These are phyloP conservation scores for Trametes punicea DNA, from an alignment of 768 basidiomycete species.

Conservation along the genomic window DNA sequence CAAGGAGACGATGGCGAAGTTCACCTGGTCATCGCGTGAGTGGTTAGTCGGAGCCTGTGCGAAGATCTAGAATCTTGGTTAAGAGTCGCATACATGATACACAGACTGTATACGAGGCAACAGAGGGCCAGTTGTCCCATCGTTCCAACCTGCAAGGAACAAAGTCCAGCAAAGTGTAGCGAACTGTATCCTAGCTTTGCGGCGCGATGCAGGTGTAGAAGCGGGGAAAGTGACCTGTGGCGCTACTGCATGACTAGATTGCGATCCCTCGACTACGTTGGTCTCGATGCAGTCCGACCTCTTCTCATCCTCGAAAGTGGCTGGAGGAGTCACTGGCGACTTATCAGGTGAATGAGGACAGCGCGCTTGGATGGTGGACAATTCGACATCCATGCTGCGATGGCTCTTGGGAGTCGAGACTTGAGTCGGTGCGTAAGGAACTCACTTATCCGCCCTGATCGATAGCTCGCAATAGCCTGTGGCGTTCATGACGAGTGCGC, in stretches of 20 bases:
- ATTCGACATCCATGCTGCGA: slow-evolving; percentile 8
- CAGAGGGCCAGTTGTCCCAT: slow-evolving; percentile 70
- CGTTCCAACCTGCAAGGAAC: slow-evolving; percentile 75
- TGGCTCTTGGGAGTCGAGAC: neutral
- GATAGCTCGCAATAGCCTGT: no score
- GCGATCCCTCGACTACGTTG: neutral
- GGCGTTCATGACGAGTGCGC: no score
- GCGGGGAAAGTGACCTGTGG: neutral
- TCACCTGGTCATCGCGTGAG: slow-evolving; percentile 34
- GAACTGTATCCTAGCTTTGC: slow-evolving; percentile 42
- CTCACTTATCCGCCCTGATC: no score
- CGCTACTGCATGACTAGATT: neutral
- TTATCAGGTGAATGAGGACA: slow-evolving; percentile 15
- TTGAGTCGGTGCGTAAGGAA: no score
- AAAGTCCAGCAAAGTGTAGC: slow-evolving; percentile 51
- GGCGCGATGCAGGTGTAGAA: slow-evolving; percentile 11
- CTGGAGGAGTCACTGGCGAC: neutral
- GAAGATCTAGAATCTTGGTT: no score
- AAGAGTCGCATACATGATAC: slow-evolving; percentile 38
- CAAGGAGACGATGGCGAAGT: slow-evolving; percentile 54
- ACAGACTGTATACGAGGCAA: slow-evolving; percentile 66
- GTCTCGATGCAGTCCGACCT: slow-evolving; percentile 16
- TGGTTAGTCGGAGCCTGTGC: neutral
- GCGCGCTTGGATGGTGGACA: slow-evolving; percentile 9
- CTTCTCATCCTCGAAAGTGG: slow-evolving; percentile 7